phyloP scores from a whole-genome alignment of 2,329 filamentous ascomycete species.

The Fusarium newnesense region DNA sequence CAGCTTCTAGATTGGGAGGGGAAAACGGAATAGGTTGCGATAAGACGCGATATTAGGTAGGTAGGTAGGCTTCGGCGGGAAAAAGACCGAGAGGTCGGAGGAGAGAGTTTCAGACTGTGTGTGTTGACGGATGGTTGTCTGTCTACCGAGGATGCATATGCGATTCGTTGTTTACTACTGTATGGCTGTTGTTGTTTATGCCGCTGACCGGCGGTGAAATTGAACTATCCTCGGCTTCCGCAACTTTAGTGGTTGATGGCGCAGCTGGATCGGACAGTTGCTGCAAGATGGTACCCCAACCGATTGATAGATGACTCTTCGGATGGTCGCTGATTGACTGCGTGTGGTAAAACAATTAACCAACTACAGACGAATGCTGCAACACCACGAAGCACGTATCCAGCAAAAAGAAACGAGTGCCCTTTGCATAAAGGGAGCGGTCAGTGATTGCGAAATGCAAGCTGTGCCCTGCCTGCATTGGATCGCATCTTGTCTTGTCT shows the following conservation, averaged over 20 bases:
- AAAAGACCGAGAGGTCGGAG: background rate
- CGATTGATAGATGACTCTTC: conserved; percentile 20
- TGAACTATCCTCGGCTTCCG: conserved; percentile 1
- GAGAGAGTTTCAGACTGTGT: background rate
- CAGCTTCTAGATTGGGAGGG: conserved; percentile 22
- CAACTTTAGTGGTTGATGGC: conserved; percentile 21
- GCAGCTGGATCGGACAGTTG: conserved; percentile 22
- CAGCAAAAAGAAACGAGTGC: conserved; percentile 23
- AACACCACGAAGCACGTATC: conserved; percentile 15
- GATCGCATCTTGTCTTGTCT: conserved; percentile 24
- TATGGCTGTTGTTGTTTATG: conserved; percentile 19
- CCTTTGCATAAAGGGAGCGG: conserved; percentile 26
- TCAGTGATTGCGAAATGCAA: conserved; percentile 27
- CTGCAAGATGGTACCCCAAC: conserved; percentile 26
- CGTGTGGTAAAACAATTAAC: conserved; percentile 18
- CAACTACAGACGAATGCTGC: conserved; percentile 15
- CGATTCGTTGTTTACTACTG: conserved; percentile 1
- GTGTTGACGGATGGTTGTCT: background rate
- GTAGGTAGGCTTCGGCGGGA: background rate
- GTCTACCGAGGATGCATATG: conserved; percentile 8
- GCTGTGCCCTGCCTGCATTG: conserved; percentile 20
- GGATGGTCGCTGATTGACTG: conserved; percentile 4
- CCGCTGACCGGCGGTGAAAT: conserved; percentile 30
- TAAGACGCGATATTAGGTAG: conserved; percentile 5
- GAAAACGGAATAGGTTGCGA: conserved; percentile 11